A percentile compares a stretch with the other conserved stretches of the same genome.
Conservation (phyloP, 2,329 filamentous ascomycete genomes). For the Fusarium sp. region DNA sequence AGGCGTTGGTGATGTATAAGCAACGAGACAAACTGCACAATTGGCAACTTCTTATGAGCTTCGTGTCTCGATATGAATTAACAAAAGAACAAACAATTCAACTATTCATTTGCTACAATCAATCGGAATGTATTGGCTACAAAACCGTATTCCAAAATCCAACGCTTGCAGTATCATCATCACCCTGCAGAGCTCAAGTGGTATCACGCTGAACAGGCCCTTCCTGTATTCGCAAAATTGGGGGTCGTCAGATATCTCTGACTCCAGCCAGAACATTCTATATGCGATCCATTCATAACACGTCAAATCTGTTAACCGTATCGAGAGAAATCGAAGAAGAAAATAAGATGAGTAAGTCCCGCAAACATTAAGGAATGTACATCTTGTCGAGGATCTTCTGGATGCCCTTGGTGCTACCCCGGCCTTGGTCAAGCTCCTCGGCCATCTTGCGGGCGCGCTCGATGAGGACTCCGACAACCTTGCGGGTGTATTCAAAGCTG, state of each 20-base stretch:
- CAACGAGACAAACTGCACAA: background rate
- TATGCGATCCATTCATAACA: slow-evolving; percentile 45
- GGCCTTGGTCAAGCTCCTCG: slow-evolving; percentile 72
- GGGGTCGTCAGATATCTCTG: slow-evolving; percentile 26
- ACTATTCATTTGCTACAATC: background rate
- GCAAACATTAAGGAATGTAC: slow-evolving; percentile 50
- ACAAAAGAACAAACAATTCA: background rate
- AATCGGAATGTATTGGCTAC: slow-evolving; percentile 4
- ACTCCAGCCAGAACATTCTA: slow-evolving; percentile 46
- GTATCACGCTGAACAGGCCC: slow-evolving; percentile 36
- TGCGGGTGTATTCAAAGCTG: slow-evolving; percentile 87
- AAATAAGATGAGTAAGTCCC: background rate
- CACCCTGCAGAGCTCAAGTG: slow-evolving; percentile 22
- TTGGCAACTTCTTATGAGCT: background rate
- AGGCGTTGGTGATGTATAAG: slow-evolving; percentile 22
- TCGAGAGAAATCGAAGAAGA: slow-evolving; percentile 9
- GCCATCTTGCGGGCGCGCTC: slow-evolving; percentile 73
- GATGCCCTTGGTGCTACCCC: slow-evolving; percentile 69
- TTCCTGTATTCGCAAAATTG: slow-evolving; percentile 25
- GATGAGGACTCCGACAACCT: slow-evolving; percentile 74
- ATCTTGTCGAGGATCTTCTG: slow-evolving; percentile 79
- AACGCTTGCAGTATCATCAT: slow-evolving; percentile 18
- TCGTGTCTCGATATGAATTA: background rate
- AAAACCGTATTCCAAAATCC: slow-evolving; percentile 14
- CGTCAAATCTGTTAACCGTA: slow-evolving; percentile 34